phyloP scores from a whole-genome alignment of 306 rosid genomes.

The Prinsepia uniflora region DNA sequence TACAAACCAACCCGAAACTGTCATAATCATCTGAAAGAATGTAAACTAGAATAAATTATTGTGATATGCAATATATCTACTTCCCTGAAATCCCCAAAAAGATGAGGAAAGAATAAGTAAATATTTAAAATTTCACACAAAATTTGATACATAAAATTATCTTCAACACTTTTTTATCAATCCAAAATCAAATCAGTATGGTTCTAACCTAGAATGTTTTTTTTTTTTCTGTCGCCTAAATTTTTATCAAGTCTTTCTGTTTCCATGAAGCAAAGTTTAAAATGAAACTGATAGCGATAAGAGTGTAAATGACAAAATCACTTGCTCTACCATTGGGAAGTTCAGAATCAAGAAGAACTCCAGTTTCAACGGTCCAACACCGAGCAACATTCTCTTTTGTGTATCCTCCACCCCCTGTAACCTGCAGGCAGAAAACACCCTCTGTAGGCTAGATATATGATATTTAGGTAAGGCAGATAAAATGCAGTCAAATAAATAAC shows the following conservation, averaged over 20 bases:
- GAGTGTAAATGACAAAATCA: conserved; percentile 12
- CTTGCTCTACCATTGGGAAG: conserved; percentile 75
- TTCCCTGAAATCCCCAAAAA: neutral
- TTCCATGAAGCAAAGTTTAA: neutral
- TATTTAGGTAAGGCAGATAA: conserved; percentile 6
- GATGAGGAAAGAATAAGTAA: neutral
- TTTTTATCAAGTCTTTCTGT: neutral
- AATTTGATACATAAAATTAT: neutral
- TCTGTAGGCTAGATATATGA: conserved; percentile 20
- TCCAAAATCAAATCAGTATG: neutral
- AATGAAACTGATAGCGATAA: conserved; percentile 13
- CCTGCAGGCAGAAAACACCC: conserved; percentile 44
- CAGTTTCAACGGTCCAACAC: conserved; percentile 96
- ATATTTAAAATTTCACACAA: neutral
- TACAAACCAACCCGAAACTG: neutral
- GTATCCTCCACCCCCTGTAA: conserved; percentile 98
- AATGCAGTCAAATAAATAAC: conserved; percentile 12
- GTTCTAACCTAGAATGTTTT: neutral
- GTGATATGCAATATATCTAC: neutral
- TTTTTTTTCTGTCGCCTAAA: neutral
- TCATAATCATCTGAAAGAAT: neutral
- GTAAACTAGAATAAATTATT: neutral
- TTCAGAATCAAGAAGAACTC: conserved; percentile 90
- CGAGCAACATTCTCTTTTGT: conserved; percentile 99
- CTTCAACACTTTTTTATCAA: neutral